A percentile compares a stretch with the other conserved stretches of the same genome.
Evolutionary conservation across 495 filamentous ascomycete genomes (phyloP).

Genomic region (Cladorrhinum samala): DNA sequence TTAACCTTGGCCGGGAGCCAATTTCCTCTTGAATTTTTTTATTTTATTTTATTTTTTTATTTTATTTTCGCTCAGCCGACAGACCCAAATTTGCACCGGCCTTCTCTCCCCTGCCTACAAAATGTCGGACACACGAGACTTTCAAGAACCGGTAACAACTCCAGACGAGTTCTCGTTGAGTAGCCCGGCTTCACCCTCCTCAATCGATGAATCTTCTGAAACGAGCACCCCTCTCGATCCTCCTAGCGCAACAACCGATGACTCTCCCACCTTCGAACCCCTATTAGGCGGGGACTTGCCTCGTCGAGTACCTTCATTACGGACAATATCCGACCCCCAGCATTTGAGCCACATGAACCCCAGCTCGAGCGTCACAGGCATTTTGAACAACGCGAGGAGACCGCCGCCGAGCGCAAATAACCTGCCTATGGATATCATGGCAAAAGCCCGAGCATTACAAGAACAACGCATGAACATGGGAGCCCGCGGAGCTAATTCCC

Average conservation of each 20-base stretch:
- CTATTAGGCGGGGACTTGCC: slow-evolving; percentile 20
- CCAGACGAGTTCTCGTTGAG: slow-evolving; percentile 35
- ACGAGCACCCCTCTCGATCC: slow-evolving; percentile 41
- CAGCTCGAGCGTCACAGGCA: slow-evolving; percentile 75
- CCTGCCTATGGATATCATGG: slow-evolving; percentile 73
- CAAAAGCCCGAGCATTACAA: slow-evolving; percentile 61
- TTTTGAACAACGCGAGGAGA: slow-evolving; percentile 56
- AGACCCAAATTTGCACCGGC: no score
- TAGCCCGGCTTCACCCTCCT: slow-evolving; percentile 37
- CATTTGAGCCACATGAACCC: slow-evolving; percentile 53
- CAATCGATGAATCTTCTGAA: slow-evolving; percentile 37
- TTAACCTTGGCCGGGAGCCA: no score
- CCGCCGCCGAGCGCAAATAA: slow-evolving; percentile 39
- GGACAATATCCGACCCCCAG: slow-evolving; percentile 51
- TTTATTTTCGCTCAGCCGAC: background rate
- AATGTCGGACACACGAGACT: slow-evolving; percentile 29
- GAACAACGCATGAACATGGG: slow-evolving; percentile 26
- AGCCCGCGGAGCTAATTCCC: background rate
- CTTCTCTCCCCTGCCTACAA: background rate
- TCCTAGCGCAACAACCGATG: slow-evolving; percentile 30
- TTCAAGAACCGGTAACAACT: no score
- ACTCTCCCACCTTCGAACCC: slow-evolving; percentile 13
- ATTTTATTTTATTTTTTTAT: background rate
- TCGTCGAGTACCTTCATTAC: slow-evolving; percentile 48
- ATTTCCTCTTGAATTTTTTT: no score